phyloP scores from a whole-genome alignment of 1,284 basidiomycete species.

The Trichosporon sp. region DNA sequence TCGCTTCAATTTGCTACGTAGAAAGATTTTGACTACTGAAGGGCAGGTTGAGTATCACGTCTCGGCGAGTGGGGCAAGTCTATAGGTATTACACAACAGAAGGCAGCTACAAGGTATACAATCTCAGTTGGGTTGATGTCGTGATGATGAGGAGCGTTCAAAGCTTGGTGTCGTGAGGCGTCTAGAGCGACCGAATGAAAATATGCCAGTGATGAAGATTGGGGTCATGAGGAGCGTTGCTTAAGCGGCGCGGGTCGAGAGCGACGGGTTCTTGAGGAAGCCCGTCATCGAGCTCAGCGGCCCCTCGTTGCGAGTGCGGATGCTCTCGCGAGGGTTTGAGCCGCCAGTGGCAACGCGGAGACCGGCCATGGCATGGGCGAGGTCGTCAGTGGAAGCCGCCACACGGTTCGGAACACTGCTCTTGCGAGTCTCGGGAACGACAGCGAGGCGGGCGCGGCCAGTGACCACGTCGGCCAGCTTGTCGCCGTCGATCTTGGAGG shows the following conservation, averaged over 20 bases:
- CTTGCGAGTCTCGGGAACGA: constrained; percentile 30
- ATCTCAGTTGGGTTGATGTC: constrained; percentile 11
- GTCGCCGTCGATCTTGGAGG: constrained; percentile 49
- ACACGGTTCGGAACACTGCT: background rate
- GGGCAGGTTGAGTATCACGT: background rate
- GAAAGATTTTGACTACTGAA: background rate
- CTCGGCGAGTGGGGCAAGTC: constrained; percentile 1
- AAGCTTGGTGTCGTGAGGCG: background rate
- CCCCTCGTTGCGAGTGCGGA: constrained; percentile 37
- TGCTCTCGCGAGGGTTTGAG: constrained; percentile 24
- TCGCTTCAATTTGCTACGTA: background rate
- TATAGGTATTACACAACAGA: constrained; percentile 18
- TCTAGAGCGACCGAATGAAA: constrained; percentile 1
- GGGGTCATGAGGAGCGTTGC: constrained; percentile 60
- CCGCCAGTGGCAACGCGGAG: constrained; percentile 43
- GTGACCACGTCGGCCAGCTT: constrained; percentile 58
- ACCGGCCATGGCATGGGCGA: constrained; percentile 41
- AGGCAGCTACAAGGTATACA: constrained; percentile 14
- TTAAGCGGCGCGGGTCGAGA: constrained; percentile 19
- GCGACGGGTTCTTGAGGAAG: constrained; percentile 33
- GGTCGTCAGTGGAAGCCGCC: constrained; percentile 29
- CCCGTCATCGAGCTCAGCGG: constrained; percentile 37
- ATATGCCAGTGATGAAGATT: constrained; percentile 51
- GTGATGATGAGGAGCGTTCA: constrained; percentile 8
- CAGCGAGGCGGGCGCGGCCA: constrained; percentile 53